phyloP scores from a whole-genome alignment of 1,284 basidiomycete genomes.

The Cutaneotrichosporon cutaneum region DNA sequence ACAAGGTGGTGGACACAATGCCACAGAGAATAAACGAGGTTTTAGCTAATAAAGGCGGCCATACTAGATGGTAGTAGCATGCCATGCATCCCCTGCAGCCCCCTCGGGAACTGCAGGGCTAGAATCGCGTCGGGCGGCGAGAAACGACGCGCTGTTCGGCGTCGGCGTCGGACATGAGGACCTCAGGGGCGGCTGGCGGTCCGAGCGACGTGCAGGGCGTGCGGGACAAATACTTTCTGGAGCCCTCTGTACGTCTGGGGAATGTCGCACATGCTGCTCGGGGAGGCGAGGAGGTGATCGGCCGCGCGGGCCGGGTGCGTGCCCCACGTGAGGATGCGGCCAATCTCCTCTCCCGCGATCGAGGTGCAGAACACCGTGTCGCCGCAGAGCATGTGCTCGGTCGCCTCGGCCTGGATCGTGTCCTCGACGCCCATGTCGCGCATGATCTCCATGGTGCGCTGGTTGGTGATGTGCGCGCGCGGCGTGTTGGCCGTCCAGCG shows the following conservation, averaged over 20 bases:
- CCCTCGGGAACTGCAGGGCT: too few species aligned
- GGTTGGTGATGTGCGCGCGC: conserved; percentile 24
- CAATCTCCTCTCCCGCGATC: conserved; percentile 21
- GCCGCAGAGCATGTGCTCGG: conserved; percentile 21
- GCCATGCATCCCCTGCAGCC: too few species aligned
- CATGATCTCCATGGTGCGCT: conserved; percentile 25
- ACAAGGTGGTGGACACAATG: too few species aligned
- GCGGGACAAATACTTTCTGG: too few species aligned
- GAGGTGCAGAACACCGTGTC: conserved; percentile 26
- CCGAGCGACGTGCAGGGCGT: too few species aligned
- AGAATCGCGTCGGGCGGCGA: too few species aligned
- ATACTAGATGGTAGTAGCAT: too few species aligned
- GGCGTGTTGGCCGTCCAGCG: conserved; percentile 24
- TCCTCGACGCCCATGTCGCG: conserved; percentile 24
- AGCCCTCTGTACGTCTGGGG: conserved; percentile 25
- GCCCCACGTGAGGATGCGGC: conserved; percentile 24
- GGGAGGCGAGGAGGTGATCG: conserved; percentile 22
- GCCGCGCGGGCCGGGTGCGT: conserved; percentile 20
- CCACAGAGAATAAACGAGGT: too few species aligned
- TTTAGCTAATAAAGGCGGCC: too few species aligned
- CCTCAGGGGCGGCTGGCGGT: too few species aligned
- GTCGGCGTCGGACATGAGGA: too few species aligned
- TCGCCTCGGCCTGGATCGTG: conserved; percentile 19
- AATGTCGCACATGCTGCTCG: conserved; percentile 23
- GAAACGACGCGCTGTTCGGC: too few species aligned